Evolutionary conservation across 2,329 filamentous ascomycete species (phyloP).

Genomic region (Sclerotinia borealis): DNA sequence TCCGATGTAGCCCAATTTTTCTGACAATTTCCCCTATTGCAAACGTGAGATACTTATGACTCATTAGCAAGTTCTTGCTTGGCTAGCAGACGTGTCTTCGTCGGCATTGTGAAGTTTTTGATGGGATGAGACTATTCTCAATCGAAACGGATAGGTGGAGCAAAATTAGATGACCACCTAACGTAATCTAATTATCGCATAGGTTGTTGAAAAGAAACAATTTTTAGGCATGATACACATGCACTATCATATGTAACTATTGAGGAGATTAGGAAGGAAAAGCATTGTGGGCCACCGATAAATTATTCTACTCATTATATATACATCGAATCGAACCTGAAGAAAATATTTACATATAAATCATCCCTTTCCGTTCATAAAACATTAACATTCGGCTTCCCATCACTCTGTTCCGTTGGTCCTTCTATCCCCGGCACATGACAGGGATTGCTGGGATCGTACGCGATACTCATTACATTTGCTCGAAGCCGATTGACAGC

Average conservation of each 20-base stretch:
- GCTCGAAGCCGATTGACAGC: not conserved
- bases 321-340: not conserved
- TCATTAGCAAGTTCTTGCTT: not conserved
- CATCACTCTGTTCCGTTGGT: not conserved
- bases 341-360: not conserved
- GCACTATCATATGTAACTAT: not conserved
- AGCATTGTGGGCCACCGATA: not conserved
- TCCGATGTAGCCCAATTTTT: rapidly evolving
- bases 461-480: not conserved
- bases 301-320: not conserved
- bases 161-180: rapidly evolving
- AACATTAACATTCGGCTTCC: not conserved
- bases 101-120: rapidly evolving
- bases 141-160: not conserved
- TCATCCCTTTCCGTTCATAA: not conserved
- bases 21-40: rapidly evolving
- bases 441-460: conserved; percentile 2
- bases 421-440: not conserved
- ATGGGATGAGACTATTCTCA: not conserved
- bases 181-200: not conserved
- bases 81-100: rapidly evolving
- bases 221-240: too few relatives aligned
- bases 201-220: too few relatives aligned
- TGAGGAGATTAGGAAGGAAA: not conserved
- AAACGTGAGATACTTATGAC: rapidly evolving